These are phyloP conservation scores for Scedosporium aurantiacum DNA, from an alignment of 2,329 filamentous ascomycete genomes.

Conservation along the genomic window DNA sequence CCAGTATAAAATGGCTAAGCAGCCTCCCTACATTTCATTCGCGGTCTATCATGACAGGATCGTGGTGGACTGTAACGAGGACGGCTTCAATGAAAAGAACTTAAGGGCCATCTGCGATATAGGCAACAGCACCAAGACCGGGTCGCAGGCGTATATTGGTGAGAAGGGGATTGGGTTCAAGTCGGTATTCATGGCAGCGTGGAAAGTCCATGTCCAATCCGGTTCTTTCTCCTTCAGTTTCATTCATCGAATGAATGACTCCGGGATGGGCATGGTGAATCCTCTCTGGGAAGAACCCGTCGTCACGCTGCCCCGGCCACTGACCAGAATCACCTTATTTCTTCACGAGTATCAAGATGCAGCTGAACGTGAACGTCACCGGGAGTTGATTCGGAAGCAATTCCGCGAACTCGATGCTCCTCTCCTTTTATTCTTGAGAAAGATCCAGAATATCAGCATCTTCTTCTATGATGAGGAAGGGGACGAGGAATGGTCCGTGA, in stretches of 20 bases:
- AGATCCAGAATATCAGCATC: conserved; percentile 22
- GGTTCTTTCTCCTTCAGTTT: conserved; percentile 33
- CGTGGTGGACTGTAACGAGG: conserved; percentile 38
- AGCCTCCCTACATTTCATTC: conserved; percentile 23
- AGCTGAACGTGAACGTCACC: conserved; percentile 9
- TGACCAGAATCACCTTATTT: conserved; percentile 27
- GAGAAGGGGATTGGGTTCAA: conserved; percentile 43
- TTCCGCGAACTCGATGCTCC: conserved; percentile 26
- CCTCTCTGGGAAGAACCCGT: conserved; percentile 25
- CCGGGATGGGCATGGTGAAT: conserved; percentile 40
- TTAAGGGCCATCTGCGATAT: conserved; percentile 34
- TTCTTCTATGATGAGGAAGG: conserved; percentile 16
- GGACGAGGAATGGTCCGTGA: not conserved
- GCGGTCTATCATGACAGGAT: conserved; percentile 24
- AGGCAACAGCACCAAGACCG: conserved; percentile 33
- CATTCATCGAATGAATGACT: conserved; percentile 23
- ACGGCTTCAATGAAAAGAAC: conserved; percentile 30
- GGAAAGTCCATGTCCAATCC: conserved; percentile 32
- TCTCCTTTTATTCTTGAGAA: conserved; percentile 30
- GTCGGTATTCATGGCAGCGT: conserved; percentile 36
- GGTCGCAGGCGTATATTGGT: conserved; percentile 31
- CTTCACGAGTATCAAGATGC: conserved; percentile 19
- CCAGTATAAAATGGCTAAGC: conserved; percentile 17
- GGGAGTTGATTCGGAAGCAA: conserved; percentile 20
- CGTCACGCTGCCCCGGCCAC: conserved; percentile 7